Evolutionary conservation across 495 filamentous ascomycete species (phyloP), one percentile per base, ranked within the genome.

Genomic region (Extremus antarcticus): DNA sequence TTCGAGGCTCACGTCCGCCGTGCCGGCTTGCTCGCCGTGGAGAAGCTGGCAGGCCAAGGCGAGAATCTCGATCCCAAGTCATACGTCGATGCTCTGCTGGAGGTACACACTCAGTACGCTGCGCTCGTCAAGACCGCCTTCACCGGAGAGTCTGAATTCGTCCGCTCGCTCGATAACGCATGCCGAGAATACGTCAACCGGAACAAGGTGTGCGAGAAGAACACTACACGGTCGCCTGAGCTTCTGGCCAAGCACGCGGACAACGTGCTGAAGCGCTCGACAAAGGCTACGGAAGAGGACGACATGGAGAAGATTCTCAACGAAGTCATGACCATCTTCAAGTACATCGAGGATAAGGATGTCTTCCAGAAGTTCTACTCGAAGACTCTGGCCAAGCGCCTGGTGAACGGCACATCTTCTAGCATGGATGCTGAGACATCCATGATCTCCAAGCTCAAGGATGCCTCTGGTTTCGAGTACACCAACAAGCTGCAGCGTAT

Each of bases 301-400:
- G 90, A 97, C 58, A 80, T 97, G 50, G 92, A 99, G 70, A 82
- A 84, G 58, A 88, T 87, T 53, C 74, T 97, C 41, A 81, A 83
- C n/a, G 87, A 96, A 65, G 90, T 99, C 63, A 99, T 99, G 92
- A 95, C 90, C 1, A 88, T 97, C 38, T 99, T 99, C 81, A 99
- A 99, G 71, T 99, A 97, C 73, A 96, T 99, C 61, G 94, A 99
- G 65, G 92, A 99, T 72, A 97, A 97, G 73, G 92, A 99, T 68
- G 92, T 99, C 7, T 99, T 97, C 77, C 94, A 97, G 70, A 97
- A 96, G 68, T 97, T 96, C 71, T 99, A 99, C 71, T 94, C 94
- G 9, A 87, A 91, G 48, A 92, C 90, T 84, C 73, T 99, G 58
- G 94, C 92, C 47, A 90, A 94, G 68, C 87, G 92, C 55, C 73